Conservation (phyloP, 805 yeast genomes). For the Candida khao-thaluensis region DNA sequence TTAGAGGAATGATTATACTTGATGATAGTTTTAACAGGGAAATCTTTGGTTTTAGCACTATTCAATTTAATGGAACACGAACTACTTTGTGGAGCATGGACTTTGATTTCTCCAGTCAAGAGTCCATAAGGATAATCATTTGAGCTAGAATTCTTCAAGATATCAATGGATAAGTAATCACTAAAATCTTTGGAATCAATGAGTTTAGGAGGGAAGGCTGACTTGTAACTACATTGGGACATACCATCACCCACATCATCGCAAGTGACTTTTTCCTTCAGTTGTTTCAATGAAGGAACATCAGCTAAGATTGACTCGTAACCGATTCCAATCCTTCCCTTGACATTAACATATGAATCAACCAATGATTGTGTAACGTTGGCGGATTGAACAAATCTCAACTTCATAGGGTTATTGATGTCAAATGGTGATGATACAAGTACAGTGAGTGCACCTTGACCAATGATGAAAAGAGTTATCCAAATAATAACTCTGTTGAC, state of each 20-base stretch:
- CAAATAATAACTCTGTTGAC: slow-evolving; percentile 52
- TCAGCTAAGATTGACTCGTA: slow-evolving; percentile 49
- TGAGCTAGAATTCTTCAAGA: slow-evolving; percentile 50
- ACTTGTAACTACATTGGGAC: slow-evolving; percentile 53
- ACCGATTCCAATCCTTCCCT: slow-evolving; percentile 50
- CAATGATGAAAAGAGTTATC: slow-evolving; percentile 16
- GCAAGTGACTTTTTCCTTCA: slow-evolving; percentile 34
- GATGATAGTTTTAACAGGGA: slow-evolving; percentile 66
- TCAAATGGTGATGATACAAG: slow-evolving; percentile 58
- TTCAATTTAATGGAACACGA: slow-evolving; percentile 63
- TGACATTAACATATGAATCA: slow-evolving; percentile 43
- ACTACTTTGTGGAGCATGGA: slow-evolving; percentile 61
- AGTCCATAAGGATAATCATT: slow-evolving; percentile 59
- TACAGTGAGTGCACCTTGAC: slow-evolving; percentile 35
- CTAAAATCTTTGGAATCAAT: slow-evolving; percentile 31
- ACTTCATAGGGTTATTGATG: slow-evolving; percentile 61
- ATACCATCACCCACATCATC: slow-evolving; percentile 41
- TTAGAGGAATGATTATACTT: slow-evolving; percentile 36
- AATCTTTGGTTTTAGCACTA: slow-evolving; percentile 25
- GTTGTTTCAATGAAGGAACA: slow-evolving; percentile 59
- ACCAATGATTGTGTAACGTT: slow-evolving; percentile 38
- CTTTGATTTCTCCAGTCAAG: slow-evolving; percentile 57
- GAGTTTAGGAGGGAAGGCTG: slow-evolving; percentile 45
- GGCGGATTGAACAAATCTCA: slow-evolving; percentile 64
- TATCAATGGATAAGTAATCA: slow-evolving; percentile 50